phyloP scores from a whole-genome alignment of 1,284 basidiomycete genomes.

The Gomphus bonarii region DNA sequence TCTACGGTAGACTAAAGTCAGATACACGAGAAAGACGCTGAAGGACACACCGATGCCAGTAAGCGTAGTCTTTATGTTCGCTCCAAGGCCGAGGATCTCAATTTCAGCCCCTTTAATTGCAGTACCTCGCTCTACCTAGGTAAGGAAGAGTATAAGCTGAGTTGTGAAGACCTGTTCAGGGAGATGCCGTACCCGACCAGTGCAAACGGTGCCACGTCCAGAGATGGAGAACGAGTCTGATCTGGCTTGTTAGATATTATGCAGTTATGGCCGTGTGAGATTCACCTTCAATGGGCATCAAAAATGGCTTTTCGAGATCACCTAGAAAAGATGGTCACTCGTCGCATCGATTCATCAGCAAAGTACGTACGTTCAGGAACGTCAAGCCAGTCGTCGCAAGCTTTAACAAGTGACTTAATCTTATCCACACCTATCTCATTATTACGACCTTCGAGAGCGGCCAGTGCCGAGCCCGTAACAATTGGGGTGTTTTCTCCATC shows the following conservation, averaged over 20 bases:
- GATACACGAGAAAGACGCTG: background rate
- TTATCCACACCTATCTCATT: slow-evolving; percentile 74
- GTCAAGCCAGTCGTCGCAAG: slow-evolving; percentile 94
- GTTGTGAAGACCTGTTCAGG: background rate
- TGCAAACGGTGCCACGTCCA: slow-evolving; percentile 96
- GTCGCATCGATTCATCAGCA: background rate
- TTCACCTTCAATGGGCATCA: slow-evolving; percentile 84
- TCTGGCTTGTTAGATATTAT: background rate
- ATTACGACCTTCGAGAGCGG: slow-evolving; percentile 84
- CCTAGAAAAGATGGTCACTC: slow-evolving; percentile 31
- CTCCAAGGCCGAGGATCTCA: slow-evolving; percentile 87
- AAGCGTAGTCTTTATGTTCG: slow-evolving; percentile 82
- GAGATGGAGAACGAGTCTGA: slow-evolving; percentile 95
- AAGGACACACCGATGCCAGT: slow-evolving; percentile 78
- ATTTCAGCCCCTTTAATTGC: slow-evolving; percentile 92
- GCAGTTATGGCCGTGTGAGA: background rate
- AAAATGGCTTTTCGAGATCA: slow-evolving; percentile 97
- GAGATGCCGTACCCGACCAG: slow-evolving; percentile 61
- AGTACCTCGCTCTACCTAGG: slow-evolving; percentile 85
- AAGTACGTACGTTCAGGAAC: slow-evolving; percentile 71
- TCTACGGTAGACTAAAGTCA: slow-evolving; percentile 36
- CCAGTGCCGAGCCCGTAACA: slow-evolving; percentile 92
- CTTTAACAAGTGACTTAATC: slow-evolving; percentile 77
- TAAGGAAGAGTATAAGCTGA: background rate
- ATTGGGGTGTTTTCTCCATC: slow-evolving; percentile 98